phyloP scores from a whole-genome alignment of 2,329 filamentous ascomycete species.

The Neonectria coccinea region DNA sequence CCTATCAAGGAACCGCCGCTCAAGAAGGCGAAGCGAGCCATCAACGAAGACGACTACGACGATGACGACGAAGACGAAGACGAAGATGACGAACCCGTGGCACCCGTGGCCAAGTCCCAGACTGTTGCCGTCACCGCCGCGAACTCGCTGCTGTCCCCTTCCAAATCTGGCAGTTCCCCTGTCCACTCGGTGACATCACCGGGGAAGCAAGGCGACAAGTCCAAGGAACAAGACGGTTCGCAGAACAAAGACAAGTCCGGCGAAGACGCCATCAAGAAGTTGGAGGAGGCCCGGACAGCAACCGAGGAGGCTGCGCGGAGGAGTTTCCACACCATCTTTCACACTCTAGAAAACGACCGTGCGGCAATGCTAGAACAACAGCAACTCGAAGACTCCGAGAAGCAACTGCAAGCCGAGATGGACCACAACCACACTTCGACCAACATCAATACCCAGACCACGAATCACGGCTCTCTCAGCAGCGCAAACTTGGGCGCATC shows the following conservation, averaged over 20 bases:
- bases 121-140: conserved; percentile 64
- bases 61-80: conserved; percentile 87
- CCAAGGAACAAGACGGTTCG: conserved; percentile 61
- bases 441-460: conserved; percentile 62
- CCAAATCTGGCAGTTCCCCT: conserved; percentile 76
- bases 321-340: conserved; percentile 93
- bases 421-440: conserved; percentile 71
- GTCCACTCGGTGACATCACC: conserved; percentile 72
- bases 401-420: conserved; percentile 96
- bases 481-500: conserved; percentile 96
- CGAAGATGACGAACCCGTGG: conserved; percentile 68
- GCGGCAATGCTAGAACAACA: conserved; percentile 98
- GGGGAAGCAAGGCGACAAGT: conserved; percentile 67
- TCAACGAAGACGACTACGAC: conserved; percentile 88
- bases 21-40: conserved; percentile 81
- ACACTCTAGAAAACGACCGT: conserved; percentile 93
- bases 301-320: conserved; percentile 90
- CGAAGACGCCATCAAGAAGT: conserved; percentile 90
- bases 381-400: conserved; percentile 94
- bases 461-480: conserved; percentile 88
- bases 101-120: conserved; percentile 65
- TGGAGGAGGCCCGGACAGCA: conserved; percentile 91
- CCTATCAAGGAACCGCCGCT: conserved; percentile 70
- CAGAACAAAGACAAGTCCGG: conserved; percentile 74
- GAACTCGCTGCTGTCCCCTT: conserved; percentile 73